Conservation (phyloP, 352 stramenopile species). For the Phytophthora ohioensis region DNA sequence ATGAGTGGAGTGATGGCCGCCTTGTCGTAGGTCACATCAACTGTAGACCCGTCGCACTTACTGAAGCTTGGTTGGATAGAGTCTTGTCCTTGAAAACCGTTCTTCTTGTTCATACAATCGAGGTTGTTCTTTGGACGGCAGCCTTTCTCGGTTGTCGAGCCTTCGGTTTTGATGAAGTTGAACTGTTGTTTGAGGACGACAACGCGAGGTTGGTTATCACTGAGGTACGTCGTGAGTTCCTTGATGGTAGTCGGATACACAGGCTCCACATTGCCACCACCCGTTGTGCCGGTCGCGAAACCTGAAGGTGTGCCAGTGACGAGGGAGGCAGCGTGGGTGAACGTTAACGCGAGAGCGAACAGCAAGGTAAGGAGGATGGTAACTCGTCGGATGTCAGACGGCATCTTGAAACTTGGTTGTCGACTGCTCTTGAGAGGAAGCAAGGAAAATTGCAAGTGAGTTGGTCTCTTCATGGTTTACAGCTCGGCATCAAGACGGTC, state of each 20-base stretch:
- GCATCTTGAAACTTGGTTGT: constrained; percentile 8
- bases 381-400: not conserved
- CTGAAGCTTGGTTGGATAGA: constrained; percentile 47
- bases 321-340: not conserved
- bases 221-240: constrained; percentile 49
- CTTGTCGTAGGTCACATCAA: constrained; percentile 50
- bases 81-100: constrained; percentile 54
- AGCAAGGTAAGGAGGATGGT: not conserved
- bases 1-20: constrained; percentile 39
- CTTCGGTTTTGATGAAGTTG: constrained; percentile 53
- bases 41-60: constrained; percentile 34
- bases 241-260: constrained; percentile 52
- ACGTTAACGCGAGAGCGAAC: not conserved
- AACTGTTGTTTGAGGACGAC: constrained; percentile 57
- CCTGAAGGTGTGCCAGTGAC: constrained; percentile 11
- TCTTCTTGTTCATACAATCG: constrained; percentile 57
- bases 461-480: not conserved
- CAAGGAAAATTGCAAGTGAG: constrained; percentile 17
- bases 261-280: constrained; percentile 39
- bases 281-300: constrained; percentile 45
- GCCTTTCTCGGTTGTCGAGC: constrained; percentile 48
- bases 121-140: constrained; percentile 47
- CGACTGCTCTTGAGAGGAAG: constrained; percentile 1
- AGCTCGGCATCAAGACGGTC: not conserved
- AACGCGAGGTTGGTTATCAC: constrained; percentile 40